phyloP scores from a whole-genome alignment of 108 stramenopile species.

The Cyclotella atomus region DNA sequence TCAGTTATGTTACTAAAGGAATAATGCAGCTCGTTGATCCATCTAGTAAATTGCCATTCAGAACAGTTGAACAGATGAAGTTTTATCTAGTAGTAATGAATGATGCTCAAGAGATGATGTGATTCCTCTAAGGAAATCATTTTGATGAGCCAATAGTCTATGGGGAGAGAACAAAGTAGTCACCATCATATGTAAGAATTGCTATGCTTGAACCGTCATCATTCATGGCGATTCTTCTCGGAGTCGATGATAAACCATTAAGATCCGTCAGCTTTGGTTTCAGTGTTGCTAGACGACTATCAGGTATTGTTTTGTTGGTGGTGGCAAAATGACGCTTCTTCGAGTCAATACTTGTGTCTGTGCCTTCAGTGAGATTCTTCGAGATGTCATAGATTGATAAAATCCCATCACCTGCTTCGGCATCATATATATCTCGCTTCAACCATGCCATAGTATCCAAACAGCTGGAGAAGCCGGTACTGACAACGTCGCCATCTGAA shows the following conservation, averaged over 20 bases:
- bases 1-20: too few relatives aligned
- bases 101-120: too few relatives aligned
- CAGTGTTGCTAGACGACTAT: background rate
- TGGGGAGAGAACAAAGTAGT: background rate
- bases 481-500: too few relatives aligned
- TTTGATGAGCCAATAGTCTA: background rate
- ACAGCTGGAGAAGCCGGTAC: conserved; percentile 1
- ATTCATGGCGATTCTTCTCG: conserved; percentile 14
- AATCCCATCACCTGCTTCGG: background rate
- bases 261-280: background rate
- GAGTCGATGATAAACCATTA: conserved; percentile 3
- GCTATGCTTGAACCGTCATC: conserved; percentile 13
- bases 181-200: conserved; percentile 8
- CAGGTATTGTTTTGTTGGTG: background rate
- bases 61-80: too few relatives aligned
- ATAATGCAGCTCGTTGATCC: too few relatives aligned
- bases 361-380: background rate
- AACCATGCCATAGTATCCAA: conserved; percentile 11
- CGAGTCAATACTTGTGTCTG: background rate
- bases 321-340: background rate
- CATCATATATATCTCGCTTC: background rate
- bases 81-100: too few relatives aligned
- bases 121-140: background rate
- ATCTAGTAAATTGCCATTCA: too few relatives aligned
- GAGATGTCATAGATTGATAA: conserved; percentile 16